Percentiles rank a stretch among this genome's conserved stretches.
These are phyloP conservation scores for Brettanomyces nanus DNA, from an alignment of 805 yeast species.

Conservation along the genomic window DNA sequence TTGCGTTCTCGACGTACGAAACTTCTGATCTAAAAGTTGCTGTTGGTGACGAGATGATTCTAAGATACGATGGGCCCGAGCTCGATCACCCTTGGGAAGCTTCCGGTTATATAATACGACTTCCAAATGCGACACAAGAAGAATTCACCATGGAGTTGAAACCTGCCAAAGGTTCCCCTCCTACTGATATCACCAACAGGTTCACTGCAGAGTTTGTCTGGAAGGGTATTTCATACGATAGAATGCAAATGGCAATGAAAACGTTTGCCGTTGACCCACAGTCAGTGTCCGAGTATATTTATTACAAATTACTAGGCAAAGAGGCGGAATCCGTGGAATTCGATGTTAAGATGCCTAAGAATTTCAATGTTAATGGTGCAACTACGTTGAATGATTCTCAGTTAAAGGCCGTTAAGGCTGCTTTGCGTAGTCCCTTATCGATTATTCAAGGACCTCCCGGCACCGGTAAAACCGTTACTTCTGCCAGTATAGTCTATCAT, in stretches of 20 bases:
- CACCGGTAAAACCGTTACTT: conserved; percentile 91
- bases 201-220: conserved; percentile 84
- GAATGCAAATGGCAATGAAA: conserved; percentile 77
- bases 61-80: conserved; percentile 51
- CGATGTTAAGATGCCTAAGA: conserved; percentile 52
- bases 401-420: conserved; percentile 63
- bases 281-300: conserved; percentile 62
- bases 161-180: conserved; percentile 39
- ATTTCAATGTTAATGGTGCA: conserved; percentile 56
- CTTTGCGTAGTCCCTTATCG: conserved; percentile 62
- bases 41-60: conserved; percentile 75
- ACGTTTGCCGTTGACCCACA: conserved; percentile 61
- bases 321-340: conserved; percentile 59
- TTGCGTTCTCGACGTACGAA: conserved; percentile 61
- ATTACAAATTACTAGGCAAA: conserved; percentile 74
- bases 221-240: conserved; percentile 74
- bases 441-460: conserved; percentile 96
- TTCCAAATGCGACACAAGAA: conserved; percentile 61
- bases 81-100: conserved; percentile 61
- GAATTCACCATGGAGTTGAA: conserved; percentile 65
- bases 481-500: conserved; percentile 81
- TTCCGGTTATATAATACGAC: conserved; percentile 58
- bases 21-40: conserved; percentile 58
- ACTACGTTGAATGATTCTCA: conserved; percentile 73
- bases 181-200: conserved; percentile 50